These are phyloP conservation scores for Tylopilus cervinicoccineus DNA, from an alignment of 768 basidiomycete species.

Conservation along the genomic window DNA sequence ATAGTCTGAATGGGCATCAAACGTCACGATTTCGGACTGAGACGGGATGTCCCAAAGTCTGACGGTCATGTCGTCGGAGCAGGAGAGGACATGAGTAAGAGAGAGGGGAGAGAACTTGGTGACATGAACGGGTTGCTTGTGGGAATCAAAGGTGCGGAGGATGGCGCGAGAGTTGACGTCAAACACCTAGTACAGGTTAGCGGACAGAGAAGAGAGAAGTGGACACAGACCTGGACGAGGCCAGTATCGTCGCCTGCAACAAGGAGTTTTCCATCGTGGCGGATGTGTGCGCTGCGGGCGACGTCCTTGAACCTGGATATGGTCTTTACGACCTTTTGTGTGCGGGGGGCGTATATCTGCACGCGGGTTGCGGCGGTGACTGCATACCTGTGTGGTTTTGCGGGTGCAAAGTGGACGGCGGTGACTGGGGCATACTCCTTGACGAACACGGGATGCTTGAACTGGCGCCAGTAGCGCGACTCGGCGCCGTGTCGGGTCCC, in stretches of 20 bases:
- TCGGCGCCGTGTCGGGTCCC: conserved; percentile 64
- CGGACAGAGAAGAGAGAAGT: background rate
- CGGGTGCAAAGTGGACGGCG: conserved; percentile 84
- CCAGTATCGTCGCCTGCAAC: conserved; percentile 96
- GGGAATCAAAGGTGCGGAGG: conserved; percentile 85
- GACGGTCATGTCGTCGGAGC: conserved; percentile 94
- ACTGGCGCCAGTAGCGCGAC: conserved; percentile 83
- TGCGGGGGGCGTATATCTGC: conserved; percentile 93
- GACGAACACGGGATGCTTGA: conserved; percentile 88
- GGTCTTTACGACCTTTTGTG: conserved; percentile 94
- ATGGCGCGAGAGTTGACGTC: conserved; percentile 93
- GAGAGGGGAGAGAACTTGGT: conserved; percentile 83
- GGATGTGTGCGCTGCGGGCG: conserved; percentile 83
- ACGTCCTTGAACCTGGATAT: conserved; percentile 97
- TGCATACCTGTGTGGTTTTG: conserved; percentile 90
- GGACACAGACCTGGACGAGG: conserved; percentile 56
- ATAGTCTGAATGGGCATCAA: conserved; percentile 89
- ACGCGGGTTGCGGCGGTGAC: conserved; percentile 93
- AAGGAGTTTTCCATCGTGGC: conserved; percentile 90
- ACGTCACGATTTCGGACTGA: conserved; percentile 72
- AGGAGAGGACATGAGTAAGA: conserved; percentile 85
- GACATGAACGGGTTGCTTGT: conserved; percentile 96
- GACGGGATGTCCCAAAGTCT: conserved; percentile 95
- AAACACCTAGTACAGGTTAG: conserved; percentile 59
- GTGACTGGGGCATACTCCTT: conserved; percentile 98